Conservation (phyloP, 2,329 filamentous ascomycete genomes). For the Tolypocladium guangdongense region DNA sequence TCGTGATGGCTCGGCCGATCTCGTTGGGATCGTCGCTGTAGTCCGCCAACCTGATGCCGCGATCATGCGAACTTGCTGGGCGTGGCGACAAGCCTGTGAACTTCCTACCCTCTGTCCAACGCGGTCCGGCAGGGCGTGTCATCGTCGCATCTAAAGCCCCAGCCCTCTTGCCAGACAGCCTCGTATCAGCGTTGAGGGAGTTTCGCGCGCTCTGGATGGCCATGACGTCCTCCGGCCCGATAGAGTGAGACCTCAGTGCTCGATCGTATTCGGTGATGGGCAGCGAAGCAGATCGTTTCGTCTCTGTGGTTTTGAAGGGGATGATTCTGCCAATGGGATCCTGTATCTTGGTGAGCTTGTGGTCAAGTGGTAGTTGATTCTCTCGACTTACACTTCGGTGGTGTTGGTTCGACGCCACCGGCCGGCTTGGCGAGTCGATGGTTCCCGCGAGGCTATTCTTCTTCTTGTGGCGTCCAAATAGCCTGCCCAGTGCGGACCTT, state of each 20-base stretch:
- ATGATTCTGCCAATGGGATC: constrained; percentile 27
- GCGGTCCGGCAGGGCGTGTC: constrained; percentile 13
- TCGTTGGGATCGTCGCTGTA: constrained; percentile 35
- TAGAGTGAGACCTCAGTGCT: constrained; percentile 50
- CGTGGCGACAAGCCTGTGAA: constrained; percentile 47
- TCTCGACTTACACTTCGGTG: constrained; percentile 38
- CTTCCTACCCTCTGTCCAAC: constrained; percentile 24
- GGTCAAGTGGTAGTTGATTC: not conserved
- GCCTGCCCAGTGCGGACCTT: constrained; percentile 41
- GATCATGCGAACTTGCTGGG: constrained; percentile 48
- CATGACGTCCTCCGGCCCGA: constrained; percentile 43
- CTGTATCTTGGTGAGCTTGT: constrained; percentile 8
- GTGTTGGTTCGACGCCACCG: constrained; percentile 9
- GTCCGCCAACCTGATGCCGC: constrained; percentile 27
- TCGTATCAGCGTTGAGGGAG: constrained; percentile 37
- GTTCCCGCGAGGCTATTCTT: constrained; percentile 9
- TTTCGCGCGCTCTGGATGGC: constrained; percentile 43
- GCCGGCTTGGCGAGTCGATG: not conserved
- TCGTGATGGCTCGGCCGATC: constrained; percentile 53
- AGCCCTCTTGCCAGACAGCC: constrained; percentile 14
- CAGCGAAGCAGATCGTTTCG: constrained; percentile 46
- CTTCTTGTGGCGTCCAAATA: constrained; percentile 51
- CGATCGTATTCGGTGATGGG: constrained; percentile 51
- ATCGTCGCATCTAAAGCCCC: not conserved
- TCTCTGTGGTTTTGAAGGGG: constrained; percentile 23